Evolutionary conservation across 306 rosid species (phyloP).

Genomic region (Cucumis hystrix): DNA sequence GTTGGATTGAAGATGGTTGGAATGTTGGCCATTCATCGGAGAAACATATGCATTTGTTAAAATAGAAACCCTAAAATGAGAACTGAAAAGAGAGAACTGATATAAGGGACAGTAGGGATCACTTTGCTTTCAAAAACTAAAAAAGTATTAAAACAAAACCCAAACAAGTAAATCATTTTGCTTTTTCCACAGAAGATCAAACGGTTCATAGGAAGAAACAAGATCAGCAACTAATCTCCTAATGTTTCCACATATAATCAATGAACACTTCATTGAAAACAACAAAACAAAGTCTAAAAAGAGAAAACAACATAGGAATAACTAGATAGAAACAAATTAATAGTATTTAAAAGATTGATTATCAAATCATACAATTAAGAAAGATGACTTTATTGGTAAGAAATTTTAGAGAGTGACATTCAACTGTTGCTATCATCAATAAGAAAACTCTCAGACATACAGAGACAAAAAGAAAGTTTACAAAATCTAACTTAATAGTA

Average conservation of each 20-base stretch:
- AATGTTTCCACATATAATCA: neutral
- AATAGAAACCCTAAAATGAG: constrained; percentile 1
- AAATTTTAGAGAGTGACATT: too few species aligned
- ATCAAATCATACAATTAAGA: too few species aligned
- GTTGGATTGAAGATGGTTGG: neutral
- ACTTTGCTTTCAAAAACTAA: too few species aligned
- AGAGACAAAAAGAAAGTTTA: too few species aligned
- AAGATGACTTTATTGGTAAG: too few species aligned
- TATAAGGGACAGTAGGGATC: neutral
- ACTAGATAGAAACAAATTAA: too few species aligned
- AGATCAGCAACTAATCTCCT: neutral
- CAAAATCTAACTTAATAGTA: too few species aligned
- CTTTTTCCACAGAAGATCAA: neutral
- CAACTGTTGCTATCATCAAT: too few species aligned
- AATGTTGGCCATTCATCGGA: neutral
- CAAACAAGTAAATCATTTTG: neutral
- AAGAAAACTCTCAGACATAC: too few species aligned
- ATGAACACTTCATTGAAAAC: neutral
- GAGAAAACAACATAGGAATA: too few species aligned
- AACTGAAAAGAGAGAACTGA: neutral
- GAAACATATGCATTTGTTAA: neutral
- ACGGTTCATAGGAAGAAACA: neutral
- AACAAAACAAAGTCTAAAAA: neutral
- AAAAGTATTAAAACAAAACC: neutral
- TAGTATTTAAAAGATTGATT: too few species aligned